Evolutionary conservation across 2,329 filamentous ascomycete genomes (phyloP).

Genomic region (Colletotrichum eleusines): DNA sequence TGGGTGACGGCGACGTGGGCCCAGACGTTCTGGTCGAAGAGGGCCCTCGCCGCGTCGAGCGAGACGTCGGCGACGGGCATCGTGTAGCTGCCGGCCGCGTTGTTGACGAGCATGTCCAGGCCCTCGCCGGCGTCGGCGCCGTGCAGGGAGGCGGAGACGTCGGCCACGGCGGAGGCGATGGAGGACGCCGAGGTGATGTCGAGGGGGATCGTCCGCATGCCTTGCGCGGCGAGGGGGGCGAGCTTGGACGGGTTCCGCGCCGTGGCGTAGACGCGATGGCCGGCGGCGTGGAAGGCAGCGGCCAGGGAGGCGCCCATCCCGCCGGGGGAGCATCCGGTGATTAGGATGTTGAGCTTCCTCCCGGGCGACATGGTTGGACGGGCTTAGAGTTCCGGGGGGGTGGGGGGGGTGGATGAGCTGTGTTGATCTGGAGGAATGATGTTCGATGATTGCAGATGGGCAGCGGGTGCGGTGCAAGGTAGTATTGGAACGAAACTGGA

Average conservation of each 20-base stretch:
- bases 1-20: constrained; percentile 47
- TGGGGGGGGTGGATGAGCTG: no score
- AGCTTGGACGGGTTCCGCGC: constrained; percentile 48
- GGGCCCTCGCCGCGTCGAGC: constrained; percentile 43
- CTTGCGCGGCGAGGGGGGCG: constrained; percentile 43
- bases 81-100: constrained; percentile 47
- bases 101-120: constrained; percentile 51
- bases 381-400: neutral
- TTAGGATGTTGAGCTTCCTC: constrained; percentile 41
- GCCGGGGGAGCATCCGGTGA: constrained; percentile 47
- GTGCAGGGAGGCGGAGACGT: constrained; percentile 19
- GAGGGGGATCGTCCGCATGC: constrained; percentile 45
- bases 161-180: constrained; percentile 43
- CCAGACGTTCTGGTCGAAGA: constrained; percentile 51
- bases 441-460: neutral
- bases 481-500: neutral
- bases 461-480: no score
- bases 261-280: constrained; percentile 52
- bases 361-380: neutral
- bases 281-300: constrained; percentile 42
- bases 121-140: neutral
- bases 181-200: constrained; percentile 50
- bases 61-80: constrained; percentile 49
- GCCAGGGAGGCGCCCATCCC: constrained; percentile 48
- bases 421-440: neutral